A percentile compares a stretch with the other conserved stretches of the same genome.
Conservation (phyloP, 2,329 filamentous ascomycete species). For the Alternaria brassicicola region DNA sequence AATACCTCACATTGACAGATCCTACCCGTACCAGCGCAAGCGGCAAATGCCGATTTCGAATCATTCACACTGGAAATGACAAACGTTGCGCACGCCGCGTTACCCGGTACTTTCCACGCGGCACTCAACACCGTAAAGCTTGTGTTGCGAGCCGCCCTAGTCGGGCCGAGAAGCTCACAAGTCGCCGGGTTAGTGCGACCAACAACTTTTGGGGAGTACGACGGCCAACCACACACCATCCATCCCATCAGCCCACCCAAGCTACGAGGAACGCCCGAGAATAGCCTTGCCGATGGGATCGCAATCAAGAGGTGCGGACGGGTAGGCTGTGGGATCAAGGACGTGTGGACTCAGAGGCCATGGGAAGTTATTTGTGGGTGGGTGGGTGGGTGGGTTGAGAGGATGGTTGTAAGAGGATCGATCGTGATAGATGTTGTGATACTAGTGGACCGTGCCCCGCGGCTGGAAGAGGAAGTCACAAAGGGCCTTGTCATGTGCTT, state of each 20-base stretch:
- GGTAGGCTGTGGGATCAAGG: not conserved
- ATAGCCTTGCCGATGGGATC: not conserved
- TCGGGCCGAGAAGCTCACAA: not conserved
- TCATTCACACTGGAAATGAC: not conserved
- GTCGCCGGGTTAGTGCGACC: not conserved
- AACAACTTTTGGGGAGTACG: not conserved
- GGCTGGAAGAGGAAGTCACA: not conserved
- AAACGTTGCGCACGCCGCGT: not conserved
- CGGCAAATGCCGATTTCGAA: not conserved
- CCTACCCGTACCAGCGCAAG: not conserved
- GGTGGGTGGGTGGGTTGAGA: not conserved
- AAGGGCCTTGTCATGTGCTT: not conserved
- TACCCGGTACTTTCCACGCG: not conserved
- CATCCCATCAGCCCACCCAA: not conserved
- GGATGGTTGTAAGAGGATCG: not conserved
- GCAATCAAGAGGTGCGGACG: not conserved
- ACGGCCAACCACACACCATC: not conserved
- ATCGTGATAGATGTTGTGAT: not conserved
- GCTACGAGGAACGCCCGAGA: conserved; percentile 1
- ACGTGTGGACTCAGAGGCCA: not conserved
- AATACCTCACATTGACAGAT: not conserved
- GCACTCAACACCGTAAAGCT: not conserved
- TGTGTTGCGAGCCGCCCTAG: not conserved
- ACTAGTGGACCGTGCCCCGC: not conserved
- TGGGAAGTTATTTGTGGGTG: not conserved